Percentiles rank a stretch among this genome's conserved stretches.
Conservation (phyloP, 2,329 filamentous ascomycete species). For the Ophiostoma quercus region DNA sequence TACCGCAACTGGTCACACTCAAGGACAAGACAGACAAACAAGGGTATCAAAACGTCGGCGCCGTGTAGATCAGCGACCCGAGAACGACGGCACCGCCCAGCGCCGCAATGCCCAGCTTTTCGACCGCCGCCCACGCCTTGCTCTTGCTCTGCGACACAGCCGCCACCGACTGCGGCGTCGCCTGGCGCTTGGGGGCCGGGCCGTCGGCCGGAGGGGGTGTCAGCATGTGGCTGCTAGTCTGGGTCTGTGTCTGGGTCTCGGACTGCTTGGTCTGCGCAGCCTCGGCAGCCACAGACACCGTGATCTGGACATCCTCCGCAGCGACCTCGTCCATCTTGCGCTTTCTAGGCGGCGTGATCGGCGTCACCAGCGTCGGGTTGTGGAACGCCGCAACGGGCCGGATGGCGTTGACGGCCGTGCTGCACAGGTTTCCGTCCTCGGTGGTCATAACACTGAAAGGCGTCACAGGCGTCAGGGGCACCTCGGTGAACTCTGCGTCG, state of each 20-base stretch:
- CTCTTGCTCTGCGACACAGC: conserved; percentile 16
- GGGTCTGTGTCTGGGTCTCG: background rate
- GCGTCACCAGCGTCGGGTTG: background rate
- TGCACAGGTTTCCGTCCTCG: background rate
- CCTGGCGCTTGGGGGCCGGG: conserved; percentile 24
- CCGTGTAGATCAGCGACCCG: conserved; percentile 38
- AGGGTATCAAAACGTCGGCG: conserved; percentile 32
- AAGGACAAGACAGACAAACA: background rate
- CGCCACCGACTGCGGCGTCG: conserved; percentile 18
- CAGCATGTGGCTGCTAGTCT: background rate
- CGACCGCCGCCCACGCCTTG: conserved; percentile 21
- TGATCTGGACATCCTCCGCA: background rate
- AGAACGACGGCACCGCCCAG: conserved; percentile 38
- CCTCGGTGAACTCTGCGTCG: background rate
- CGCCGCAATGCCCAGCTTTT: conserved; percentile 35
- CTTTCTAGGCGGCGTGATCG: conserved; percentile 27
- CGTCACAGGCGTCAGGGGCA: background rate
- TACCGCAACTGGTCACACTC: background rate
- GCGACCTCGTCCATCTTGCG: conserved; percentile 34
- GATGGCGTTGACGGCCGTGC: background rate
- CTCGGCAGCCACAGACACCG: background rate
- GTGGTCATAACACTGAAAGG: background rate
- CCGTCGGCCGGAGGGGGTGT: background rate
- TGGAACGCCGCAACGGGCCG: background rate
- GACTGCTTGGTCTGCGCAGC: background rate